Evolutionary conservation across 2,329 filamentous ascomycete species (phyloP), one percentile per base, ranked within the genome.

Genomic region (Diaporthe nobilis): DNA sequence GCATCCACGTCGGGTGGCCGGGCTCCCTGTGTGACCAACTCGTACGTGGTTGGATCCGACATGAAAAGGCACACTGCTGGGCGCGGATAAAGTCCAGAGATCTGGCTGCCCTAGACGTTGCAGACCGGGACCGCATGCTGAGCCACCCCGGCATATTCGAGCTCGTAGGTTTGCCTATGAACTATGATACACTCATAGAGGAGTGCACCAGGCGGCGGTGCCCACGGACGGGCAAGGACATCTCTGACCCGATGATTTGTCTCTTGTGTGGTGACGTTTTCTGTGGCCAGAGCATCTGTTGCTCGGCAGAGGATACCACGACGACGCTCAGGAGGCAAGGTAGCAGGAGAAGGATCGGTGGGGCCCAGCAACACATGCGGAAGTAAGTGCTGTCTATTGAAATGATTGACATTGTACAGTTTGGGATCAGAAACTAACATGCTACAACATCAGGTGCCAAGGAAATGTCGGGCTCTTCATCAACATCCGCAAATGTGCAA

Each of bases 211-310:
- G 92, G 78, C 88, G 94, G 71, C 92, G 90, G 68, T 99, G 97
- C 81, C 95, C 95, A 0, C 97, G 93, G 2, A 98, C 95, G 1
- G 95, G 95, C 78, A 97, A 97, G 82, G 96, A 98, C 79, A 87
- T 99, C 70, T 93, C 93, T 2, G 97, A 99, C 83, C 95, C 97
- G 0, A 94, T 94, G 78, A 91, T 99, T 51, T 99, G 97, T 82
- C 89, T 99, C 53, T 95, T 98, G 86, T 99, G 97, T 82, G 96
- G 97, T 47, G 95, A 96, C n/a, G 95, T 99, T 55, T 96, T 98
- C 84, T 99, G 97, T 85, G 95, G 94, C 13, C 97, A 99, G 86
- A 95, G 94, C 61, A 93, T 96, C 63, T 99, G 97, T 86, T 99
- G 97, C 83, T 91, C 94, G 81, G 92, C 92, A 80, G 88, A 91